A percentile compares a stretch with the other conserved stretches of the same genome.
These are phyloP conservation scores for Clarkia xantiana DNA, from an alignment of 345 rosid genomes.

Conservation along the genomic window DNA sequence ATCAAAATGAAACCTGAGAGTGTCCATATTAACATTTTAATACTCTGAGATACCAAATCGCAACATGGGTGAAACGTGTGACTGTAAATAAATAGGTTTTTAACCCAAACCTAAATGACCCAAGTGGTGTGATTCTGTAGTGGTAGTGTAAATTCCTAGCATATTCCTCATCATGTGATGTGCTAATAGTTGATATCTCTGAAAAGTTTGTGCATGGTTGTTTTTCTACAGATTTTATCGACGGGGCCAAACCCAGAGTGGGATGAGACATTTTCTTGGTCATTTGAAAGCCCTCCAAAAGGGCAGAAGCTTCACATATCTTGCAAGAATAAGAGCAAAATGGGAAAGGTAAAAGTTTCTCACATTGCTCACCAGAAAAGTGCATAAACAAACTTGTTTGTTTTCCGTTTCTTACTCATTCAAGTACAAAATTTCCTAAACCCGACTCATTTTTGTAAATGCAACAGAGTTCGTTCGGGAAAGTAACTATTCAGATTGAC, in stretches of 20 bases:
- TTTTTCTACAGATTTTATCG: conserved; percentile 51
- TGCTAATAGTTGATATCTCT: background rate
- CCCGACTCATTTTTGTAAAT: background rate
- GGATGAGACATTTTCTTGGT: conserved; percentile 97
- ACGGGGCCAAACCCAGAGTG: conserved; percentile 97
- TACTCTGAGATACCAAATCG: too few relatives aligned
- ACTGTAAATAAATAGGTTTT: too few relatives aligned
- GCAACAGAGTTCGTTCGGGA: conserved; percentile 85
- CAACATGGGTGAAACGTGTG: too few relatives aligned
- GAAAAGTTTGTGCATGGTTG: too few relatives aligned
- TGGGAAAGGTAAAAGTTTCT: conserved; percentile 68
- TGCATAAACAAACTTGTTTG: too few relatives aligned
- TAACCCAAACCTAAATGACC: too few relatives aligned
- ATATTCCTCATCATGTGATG: too few relatives aligned
- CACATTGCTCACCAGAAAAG: background rate
- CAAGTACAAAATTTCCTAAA: background rate
- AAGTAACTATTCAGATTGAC: conserved; percentile 96
- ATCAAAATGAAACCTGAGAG: too few relatives aligned
- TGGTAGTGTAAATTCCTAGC: too few relatives aligned
- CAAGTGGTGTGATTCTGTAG: too few relatives aligned
- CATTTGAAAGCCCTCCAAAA: conserved; percentile 97
- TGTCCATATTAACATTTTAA: too few relatives aligned
- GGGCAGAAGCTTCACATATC: conserved; percentile 96
- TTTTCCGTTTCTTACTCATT: background rate
- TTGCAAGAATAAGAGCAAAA: conserved; percentile 97